Evolutionary conservation across 2,329 filamentous ascomycete genomes (phyloP).

Genomic region (Pestalotiopsis sp.): DNA sequence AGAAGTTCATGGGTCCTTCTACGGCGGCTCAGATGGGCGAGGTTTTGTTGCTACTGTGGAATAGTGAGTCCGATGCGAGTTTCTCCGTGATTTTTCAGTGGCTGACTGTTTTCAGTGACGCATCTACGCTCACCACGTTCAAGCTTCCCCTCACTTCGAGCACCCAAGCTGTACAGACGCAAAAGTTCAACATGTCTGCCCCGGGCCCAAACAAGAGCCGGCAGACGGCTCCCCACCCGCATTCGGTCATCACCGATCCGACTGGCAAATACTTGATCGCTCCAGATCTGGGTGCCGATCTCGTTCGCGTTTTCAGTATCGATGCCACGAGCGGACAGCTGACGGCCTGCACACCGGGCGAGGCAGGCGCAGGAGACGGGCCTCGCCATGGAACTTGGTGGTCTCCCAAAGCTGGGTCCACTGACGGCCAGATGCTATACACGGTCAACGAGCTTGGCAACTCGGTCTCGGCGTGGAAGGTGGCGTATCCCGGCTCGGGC

Average conservation of each 20-base stretch:
- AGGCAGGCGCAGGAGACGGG: constrained; percentile 49
- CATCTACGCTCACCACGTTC: constrained; percentile 46
- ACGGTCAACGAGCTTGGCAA: constrained; percentile 54
- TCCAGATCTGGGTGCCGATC: constrained; percentile 58
- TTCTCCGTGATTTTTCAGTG: no score
- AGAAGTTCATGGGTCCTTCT: constrained; percentile 44
- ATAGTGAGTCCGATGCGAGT: constrained; percentile 38
- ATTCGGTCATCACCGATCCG: constrained; percentile 53
- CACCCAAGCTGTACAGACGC: constrained; percentile 36
- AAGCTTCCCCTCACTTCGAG: constrained; percentile 39
- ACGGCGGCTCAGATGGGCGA: constrained; percentile 39
- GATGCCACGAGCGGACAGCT: constrained; percentile 46
- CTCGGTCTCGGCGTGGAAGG: constrained; percentile 52
- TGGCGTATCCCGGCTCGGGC: constrained; percentile 40
- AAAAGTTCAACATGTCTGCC: constrained; percentile 43
- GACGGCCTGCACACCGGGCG: constrained; percentile 46
- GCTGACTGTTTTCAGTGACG: constrained; percentile 33
- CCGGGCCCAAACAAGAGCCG: constrained; percentile 47
- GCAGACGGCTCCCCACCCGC: constrained; percentile 59
- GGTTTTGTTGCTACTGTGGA: constrained; percentile 46
- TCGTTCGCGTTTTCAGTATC: constrained; percentile 57
- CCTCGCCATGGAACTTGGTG: constrained; percentile 58
- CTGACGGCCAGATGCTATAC: constrained; percentile 36
- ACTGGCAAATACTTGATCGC: constrained; percentile 52
- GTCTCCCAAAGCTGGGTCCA: constrained; percentile 34